phyloP scores from a whole-genome alignment of 2,329 filamentous ascomycete species.

The Aspergillus floridensis region DNA sequence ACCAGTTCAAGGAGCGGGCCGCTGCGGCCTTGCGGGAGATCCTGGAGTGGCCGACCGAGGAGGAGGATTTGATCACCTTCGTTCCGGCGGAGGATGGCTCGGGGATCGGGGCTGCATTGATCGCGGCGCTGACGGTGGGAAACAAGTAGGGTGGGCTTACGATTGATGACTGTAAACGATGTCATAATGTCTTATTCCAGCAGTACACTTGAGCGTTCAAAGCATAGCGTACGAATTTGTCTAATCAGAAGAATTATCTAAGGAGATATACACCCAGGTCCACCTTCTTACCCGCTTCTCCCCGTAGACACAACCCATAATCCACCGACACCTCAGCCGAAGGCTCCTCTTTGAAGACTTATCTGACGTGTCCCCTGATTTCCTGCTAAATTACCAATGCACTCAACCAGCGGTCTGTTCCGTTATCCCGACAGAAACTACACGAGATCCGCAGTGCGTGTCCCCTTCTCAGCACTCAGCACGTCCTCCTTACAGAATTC shows the following conservation, averaged over 20 bases:
- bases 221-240: not conserved
- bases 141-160: not conserved
- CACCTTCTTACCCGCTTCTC: too few species aligned
- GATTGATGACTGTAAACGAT: not conserved
- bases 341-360: too few species aligned
- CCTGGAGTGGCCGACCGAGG: conserved; percentile 71
- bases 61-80: conserved; percentile 77
- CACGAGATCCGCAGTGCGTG: too few species aligned
- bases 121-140: conserved; percentile 60
- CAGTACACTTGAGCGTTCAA: not conserved
- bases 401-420: too few species aligned
- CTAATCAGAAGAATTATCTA: not conserved
- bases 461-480: too few species aligned
- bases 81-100: conserved; percentile 84
- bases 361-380: too few species aligned
- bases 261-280: too few species aligned
- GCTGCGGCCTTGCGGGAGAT: conserved; percentile 8
- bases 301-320: too few species aligned
- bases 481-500: too few species aligned
- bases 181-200: not conserved
- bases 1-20: conserved; percentile 3
- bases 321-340: too few species aligned
- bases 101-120: conserved; percentile 85
- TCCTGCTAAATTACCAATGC: too few species aligned
- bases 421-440: too few species aligned